Percentiles rank a stretch among this genome's conserved stretches.
phyloP scores from a whole-genome alignment of 2,329 filamentous ascomycete species.

The Tolypocladium cylindrosporum region DNA sequence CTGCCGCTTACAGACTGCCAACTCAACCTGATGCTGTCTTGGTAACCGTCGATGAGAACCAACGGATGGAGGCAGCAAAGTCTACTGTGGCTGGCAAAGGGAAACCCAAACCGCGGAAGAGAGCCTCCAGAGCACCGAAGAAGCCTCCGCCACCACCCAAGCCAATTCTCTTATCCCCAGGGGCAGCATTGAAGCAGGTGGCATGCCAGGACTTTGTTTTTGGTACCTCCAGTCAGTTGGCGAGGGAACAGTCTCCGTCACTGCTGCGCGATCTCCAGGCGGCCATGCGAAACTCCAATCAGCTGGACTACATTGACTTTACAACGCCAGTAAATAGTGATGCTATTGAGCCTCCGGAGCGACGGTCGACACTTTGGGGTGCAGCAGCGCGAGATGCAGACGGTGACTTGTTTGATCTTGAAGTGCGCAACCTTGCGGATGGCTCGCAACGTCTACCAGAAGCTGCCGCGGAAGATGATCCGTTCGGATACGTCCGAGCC shows the following conservation, averaged over 20 bases:
- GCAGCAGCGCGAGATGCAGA: conserved; percentile 57
- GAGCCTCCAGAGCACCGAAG: conserved; percentile 21
- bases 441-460: conserved; percentile 20
- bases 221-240: conserved; percentile 77
- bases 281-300: conserved; percentile 51
- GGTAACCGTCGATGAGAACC: not conserved
- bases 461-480: conserved; percentile 18
- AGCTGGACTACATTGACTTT: conserved; percentile 27
- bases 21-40: conserved; percentile 19
- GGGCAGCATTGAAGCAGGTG: conserved; percentile 55
- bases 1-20: conserved; percentile 49
- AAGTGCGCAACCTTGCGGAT: conserved; percentile 49
- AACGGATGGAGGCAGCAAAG: not conserved
- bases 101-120: conserved; percentile 23
- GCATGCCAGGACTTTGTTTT: conserved; percentile 70
- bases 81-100: conserved; percentile 15
- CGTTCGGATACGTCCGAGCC: conserved; percentile 26
- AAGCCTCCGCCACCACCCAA: conserved; percentile 31
- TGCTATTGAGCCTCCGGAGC: conserved; percentile 19
- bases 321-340: conserved; percentile 28
- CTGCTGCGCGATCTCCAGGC: conserved; percentile 52
- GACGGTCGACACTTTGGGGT: conserved; percentile 50
- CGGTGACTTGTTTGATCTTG: conserved; percentile 53
- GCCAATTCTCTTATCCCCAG: conserved; percentile 55
- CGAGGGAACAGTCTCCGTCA: conserved; percentile 59